phyloP scores from a whole-genome alignment of 495 filamentous ascomycete genomes.

The Elaphomyces granulatus region DNA sequence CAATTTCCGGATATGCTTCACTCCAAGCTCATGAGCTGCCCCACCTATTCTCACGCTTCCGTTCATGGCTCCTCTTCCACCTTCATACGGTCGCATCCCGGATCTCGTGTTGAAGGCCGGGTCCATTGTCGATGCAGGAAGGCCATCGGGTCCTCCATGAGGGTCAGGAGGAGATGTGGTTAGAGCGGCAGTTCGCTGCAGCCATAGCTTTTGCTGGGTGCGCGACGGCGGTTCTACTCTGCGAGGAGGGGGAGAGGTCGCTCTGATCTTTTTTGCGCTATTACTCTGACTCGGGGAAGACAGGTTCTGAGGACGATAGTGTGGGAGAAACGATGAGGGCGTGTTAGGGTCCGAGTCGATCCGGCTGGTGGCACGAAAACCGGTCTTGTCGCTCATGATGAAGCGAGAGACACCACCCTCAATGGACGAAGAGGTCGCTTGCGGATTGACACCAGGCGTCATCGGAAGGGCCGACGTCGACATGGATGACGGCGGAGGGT shows the following conservation, averaged over 20 bases:
- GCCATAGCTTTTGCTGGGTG: slow-evolving; percentile 36
- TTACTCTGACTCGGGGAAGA: slow-evolving; percentile 23
- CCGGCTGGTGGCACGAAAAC: slow-evolving; percentile 20
- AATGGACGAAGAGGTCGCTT: slow-evolving; percentile 33
- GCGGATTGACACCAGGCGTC: slow-evolving; percentile 14
- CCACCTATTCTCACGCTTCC: slow-evolving; percentile 17
- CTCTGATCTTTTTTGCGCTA: slow-evolving; percentile 9
- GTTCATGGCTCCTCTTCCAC: slow-evolving; percentile 20
- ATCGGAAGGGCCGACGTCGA: slow-evolving; percentile 15
- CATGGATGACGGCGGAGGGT: slow-evolving; percentile 21
- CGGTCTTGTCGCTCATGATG: slow-evolving; percentile 24
- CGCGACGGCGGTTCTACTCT: slow-evolving; percentile 28
- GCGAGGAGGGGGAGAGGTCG: slow-evolving; percentile 22
- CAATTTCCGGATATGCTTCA: slow-evolving; percentile 29
- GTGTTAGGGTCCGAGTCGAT: slow-evolving; percentile 36
- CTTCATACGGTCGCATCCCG: slow-evolving; percentile 21
- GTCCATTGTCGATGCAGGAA: slow-evolving; percentile 23
- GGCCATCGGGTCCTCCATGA: slow-evolving; percentile 20
- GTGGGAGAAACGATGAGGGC: slow-evolving; percentile 34
- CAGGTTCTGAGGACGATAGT: slow-evolving; percentile 34
- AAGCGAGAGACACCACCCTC: slow-evolving; percentile 35
- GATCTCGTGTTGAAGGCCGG: slow-evolving; percentile 17
- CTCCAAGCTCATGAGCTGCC: slow-evolving; percentile 23
- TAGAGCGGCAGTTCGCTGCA: slow-evolving; percentile 33
- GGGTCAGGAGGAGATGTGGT: slow-evolving; percentile 34